Conservation (phyloP, 116 monocot species). For the Phalaenopsis hybrid region DNA sequence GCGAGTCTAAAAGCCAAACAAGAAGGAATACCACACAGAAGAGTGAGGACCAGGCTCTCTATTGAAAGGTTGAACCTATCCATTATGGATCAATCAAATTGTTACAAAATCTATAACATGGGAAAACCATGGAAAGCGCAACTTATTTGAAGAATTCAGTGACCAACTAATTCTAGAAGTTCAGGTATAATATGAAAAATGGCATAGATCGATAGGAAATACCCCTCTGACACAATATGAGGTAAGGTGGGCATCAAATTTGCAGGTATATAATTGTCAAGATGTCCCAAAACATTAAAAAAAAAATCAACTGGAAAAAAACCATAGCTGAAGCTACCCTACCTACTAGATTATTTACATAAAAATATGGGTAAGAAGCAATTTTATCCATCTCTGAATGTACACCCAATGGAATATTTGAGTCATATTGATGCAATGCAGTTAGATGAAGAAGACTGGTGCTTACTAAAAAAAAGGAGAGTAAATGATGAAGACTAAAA, state of each 20-base stretch:
- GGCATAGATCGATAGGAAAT: not conserved
- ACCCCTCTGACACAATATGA: not conserved
- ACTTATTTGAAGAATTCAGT: conserved; percentile 12
- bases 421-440: too few species aligned
- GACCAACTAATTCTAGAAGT: conserved; percentile 10
- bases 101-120: conserved; percentile 10
- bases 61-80: conserved; percentile 12
- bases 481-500: too few species aligned
- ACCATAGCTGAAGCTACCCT: conserved; percentile 4
- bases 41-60: conserved; percentile 3
- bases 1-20: too few species aligned
- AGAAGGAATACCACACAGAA: not conserved
- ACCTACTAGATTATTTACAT: conserved; percentile 5
- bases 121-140: conserved; percentile 7
- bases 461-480: too few species aligned
- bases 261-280: conserved; percentile 12
- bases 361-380: not conserved
- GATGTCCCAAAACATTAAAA: conserved; percentile 12
- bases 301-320: conserved; percentile 15
- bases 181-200: not conserved
- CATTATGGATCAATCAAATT: conserved; percentile 6
- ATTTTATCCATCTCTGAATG: too few species aligned
- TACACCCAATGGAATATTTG: too few species aligned
- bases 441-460: too few species aligned
- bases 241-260: conserved; percentile 5